A percentile compares a stretch with the other conserved stretches of the same genome.
Evolutionary conservation across 768 basidiomycete genomes (phyloP).

Genomic region (Daedaleopsis nitida): DNA sequence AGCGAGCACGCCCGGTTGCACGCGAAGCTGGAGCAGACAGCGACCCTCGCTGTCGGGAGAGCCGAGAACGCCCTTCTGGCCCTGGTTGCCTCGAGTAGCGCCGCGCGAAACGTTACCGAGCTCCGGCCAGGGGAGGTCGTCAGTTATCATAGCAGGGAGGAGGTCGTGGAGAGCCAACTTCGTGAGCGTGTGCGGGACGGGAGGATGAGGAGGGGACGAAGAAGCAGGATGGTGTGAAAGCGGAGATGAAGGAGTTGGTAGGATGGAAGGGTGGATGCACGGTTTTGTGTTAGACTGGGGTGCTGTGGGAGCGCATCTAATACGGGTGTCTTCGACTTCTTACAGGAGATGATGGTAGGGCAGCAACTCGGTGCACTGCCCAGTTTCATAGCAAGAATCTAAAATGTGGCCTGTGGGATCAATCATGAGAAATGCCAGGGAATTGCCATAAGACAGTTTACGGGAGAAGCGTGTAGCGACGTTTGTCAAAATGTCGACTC

Average conservation of each 20-base stretch:
- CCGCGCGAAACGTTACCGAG: constrained; percentile 83
- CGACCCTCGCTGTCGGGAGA: constrained; percentile 76
- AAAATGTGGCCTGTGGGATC: constrained; percentile 16
- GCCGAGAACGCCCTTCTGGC: constrained; percentile 78
- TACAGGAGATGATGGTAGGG: constrained; percentile 19
- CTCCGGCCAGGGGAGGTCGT: constrained; percentile 87
- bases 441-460: constrained; percentile 14
- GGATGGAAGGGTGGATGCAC: constrained; percentile 5
- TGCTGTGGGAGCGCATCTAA: constrained; percentile 24
- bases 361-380: constrained; percentile 22
- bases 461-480: constrained; percentile 15
- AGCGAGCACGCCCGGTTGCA: constrained; percentile 80
- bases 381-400: constrained; percentile 12
- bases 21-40: constrained; percentile 74
- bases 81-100: constrained; percentile 83
- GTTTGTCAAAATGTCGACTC: constrained; percentile 16
- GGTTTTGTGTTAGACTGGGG: constrained; percentile 18
- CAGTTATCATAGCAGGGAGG: constrained; percentile 44
- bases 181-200: constrained; percentile 6
- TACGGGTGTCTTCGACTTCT: constrained; percentile 18
- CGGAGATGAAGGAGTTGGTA: constrained; percentile 20
- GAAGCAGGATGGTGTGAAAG: constrained; percentile 20
- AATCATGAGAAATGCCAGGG: constrained; percentile 13
- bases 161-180: neutral
- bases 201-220: constrained; percentile 8